These are phyloP conservation scores for Incumbomyces lentus DNA, from an alignment of 2,329 filamentous ascomycete genomes.

Conservation along the genomic window DNA sequence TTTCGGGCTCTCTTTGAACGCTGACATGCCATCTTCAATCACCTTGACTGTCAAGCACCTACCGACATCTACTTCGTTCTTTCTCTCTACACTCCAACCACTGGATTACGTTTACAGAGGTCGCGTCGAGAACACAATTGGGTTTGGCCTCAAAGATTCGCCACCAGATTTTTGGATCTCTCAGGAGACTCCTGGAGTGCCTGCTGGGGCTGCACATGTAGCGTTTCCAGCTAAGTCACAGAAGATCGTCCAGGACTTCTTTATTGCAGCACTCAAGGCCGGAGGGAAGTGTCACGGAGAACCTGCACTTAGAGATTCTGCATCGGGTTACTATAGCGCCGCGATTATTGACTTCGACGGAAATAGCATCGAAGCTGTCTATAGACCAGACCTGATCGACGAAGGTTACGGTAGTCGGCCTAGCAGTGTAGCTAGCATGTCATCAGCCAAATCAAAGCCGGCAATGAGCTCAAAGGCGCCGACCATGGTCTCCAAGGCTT, in stretches of 20 bases:
- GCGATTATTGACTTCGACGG: conserved; percentile 67
- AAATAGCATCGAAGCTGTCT: conserved; percentile 72
- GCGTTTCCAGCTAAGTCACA: conserved; percentile 59
- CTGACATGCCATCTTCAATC: conserved; percentile 51
- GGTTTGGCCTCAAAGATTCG: conserved; percentile 40
- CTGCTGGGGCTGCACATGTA: conserved; percentile 49
- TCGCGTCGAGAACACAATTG: conserved; percentile 50
- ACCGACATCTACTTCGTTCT: conserved; percentile 72
- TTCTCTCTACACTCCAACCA: conserved; percentile 65
- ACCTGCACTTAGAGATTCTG: conserved; percentile 41
- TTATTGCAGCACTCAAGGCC: conserved; percentile 57
- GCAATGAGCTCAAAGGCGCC: conserved; percentile 1
- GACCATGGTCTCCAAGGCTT: neutral
- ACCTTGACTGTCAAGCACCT: conserved; percentile 65
- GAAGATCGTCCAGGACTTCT: conserved; percentile 60
- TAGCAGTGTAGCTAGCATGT: conserved; percentile 3
- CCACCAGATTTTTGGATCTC: conserved; percentile 54
- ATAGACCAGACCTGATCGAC: conserved; percentile 31
- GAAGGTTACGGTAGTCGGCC: conserved; percentile 17
- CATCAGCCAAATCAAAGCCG: conserved; percentile 1
- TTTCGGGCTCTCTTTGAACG: neutral
- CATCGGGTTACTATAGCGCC: conserved; percentile 50
- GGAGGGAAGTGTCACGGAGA: conserved; percentile 50
- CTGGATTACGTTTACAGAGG: conserved; percentile 65
- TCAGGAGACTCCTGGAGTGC: conserved; percentile 46